Evolutionary conservation across 2,329 filamentous ascomycete species (phyloP).

Genomic region (Karstenula rhodostoma): DNA sequence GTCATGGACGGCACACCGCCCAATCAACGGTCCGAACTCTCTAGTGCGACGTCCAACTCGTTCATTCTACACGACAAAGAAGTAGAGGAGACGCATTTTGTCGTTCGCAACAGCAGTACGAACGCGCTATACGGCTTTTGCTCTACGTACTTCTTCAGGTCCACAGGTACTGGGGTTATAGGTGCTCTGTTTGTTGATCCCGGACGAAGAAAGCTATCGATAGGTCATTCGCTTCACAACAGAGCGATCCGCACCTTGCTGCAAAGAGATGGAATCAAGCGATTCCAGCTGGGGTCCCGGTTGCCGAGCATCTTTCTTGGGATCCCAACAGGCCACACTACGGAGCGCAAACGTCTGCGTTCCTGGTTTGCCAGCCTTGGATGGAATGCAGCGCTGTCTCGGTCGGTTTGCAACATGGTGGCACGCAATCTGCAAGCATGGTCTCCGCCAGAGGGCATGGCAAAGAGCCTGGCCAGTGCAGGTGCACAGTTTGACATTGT

Average conservation of each 20-base stretch:
- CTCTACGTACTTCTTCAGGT: slow-evolving; percentile 81
- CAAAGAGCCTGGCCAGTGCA: slow-evolving; percentile 74
- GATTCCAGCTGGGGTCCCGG: slow-evolving; percentile 80
- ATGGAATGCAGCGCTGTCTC: slow-evolving; percentile 77
- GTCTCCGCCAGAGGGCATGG: slow-evolving; percentile 78
- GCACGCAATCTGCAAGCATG: slow-evolving; percentile 77
- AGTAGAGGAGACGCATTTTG: slow-evolving; percentile 84
- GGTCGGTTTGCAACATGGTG: slow-evolving; percentile 73
- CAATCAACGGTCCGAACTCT: slow-evolving; percentile 72
- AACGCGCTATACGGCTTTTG: slow-evolving; percentile 91
- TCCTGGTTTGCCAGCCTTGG: slow-evolving; percentile 90
- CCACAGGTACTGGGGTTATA: slow-evolving; percentile 76
- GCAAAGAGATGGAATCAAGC: slow-evolving; percentile 75
- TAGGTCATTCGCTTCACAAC: slow-evolving; percentile 88
- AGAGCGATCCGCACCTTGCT: slow-evolving; percentile 79
- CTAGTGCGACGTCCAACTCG: slow-evolving; percentile 73
- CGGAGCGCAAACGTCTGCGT: slow-evolving; percentile 68
- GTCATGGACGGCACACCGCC: slow-evolving; percentile 72
- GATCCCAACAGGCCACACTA: slow-evolving; percentile 73
- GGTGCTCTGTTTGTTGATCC: slow-evolving; percentile 92
- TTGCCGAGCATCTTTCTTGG: slow-evolving; percentile 88
- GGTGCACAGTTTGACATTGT: slow-evolving; percentile 84
- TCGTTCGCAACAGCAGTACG: slow-evolving; percentile 92
- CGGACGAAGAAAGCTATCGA: slow-evolving; percentile 82
- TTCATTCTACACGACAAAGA: slow-evolving; percentile 77